Evolutionary conservation across 2,329 filamentous ascomycete species (phyloP), one percentile per base, ranked within the genome.

Genomic region (Penicillium sp.): DNA sequence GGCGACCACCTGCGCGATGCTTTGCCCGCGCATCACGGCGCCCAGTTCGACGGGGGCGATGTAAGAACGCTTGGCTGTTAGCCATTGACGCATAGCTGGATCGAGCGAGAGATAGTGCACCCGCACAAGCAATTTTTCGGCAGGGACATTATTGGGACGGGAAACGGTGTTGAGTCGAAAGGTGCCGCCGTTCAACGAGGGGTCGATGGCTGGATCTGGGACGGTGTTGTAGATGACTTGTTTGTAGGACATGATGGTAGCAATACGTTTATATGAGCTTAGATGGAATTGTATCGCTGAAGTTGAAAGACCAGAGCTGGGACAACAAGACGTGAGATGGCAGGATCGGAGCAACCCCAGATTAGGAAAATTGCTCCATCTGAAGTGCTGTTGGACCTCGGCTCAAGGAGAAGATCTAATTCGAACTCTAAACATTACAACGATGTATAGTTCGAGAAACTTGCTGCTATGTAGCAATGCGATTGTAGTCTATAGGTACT

Each of bases 21-120:
- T 72, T 14, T 61, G 59, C 25, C 80, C 80, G 50, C 81, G 79
- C 83, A 87, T 87, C 22, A 75, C 68, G 41, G 77, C 78, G 51
- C 79, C 80, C 42, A 83, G 75, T 47, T 79, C 66, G 17, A 87
- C 80, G 6, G 83, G 80, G 0, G 81, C 78, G 2, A 84, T 58
- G 61, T 87, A 87, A 1, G 81, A 76, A 18, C 75, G 67, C 25
- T 66, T 64, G 33, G 69, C 70, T 44, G 65, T 82, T 13, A 87
- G 63, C 80, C 80, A 85, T 41, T 77, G 77, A 51, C 83, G 75
- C 82, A 85, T 85, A n/a, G 82, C 81, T 1, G 83, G 82, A 62
- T 86, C 83, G 26, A 86, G 70, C 7, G 78, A 81, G 30, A 85
- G 70, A 55, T 85, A 85, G 42, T 82, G 67, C 2, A 66, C 66